Percentiles rank a stretch among this genome's conserved stretches.
These are phyloP conservation scores for Ceratopteris richardii DNA, from an alignment of 75 land plant genomes.

Conservation along the genomic window DNA sequence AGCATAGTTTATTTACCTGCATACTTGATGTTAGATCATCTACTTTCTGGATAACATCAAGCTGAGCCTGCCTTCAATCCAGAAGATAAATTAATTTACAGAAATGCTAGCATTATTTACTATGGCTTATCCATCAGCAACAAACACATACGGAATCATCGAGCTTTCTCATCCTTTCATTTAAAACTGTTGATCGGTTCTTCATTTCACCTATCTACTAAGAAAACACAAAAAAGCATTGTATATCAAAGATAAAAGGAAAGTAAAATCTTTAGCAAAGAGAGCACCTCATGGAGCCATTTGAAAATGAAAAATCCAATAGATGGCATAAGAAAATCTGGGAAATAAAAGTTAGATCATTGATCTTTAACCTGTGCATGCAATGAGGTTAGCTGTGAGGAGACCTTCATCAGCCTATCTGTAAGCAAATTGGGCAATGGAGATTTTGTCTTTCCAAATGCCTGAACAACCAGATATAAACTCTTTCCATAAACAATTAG, in stretches of 20 bases:
- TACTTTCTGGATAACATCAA: constrained; percentile 1
- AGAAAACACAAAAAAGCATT: not conserved
- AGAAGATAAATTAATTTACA: not conserved
- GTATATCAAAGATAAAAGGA: not conserved
- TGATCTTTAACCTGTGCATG: not conserved
- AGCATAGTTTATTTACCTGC: no score
- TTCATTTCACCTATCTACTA: not conserved
- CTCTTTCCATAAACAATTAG: no score
- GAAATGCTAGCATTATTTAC: not conserved
- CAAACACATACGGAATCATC: not conserved
- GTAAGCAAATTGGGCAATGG: no score
- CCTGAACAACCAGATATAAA: no score
- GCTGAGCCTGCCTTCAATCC: not conserved
- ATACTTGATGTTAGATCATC: constrained; percentile 8
- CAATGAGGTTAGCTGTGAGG: not conserved
- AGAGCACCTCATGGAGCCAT: not conserved
- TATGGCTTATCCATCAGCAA: not conserved
- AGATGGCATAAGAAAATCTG: not conserved
- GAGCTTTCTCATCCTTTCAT: not conserved
- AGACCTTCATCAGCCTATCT: not conserved
- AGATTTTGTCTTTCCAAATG: no score
- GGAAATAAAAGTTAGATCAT: no score
- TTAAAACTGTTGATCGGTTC: not conserved
- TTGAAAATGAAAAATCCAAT: not conserved
- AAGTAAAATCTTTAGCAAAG: not conserved